Base-by-base conservation (phyloP, 2,329 filamentous ascomycete genomes). In the Fusarium foetens region DNA sequence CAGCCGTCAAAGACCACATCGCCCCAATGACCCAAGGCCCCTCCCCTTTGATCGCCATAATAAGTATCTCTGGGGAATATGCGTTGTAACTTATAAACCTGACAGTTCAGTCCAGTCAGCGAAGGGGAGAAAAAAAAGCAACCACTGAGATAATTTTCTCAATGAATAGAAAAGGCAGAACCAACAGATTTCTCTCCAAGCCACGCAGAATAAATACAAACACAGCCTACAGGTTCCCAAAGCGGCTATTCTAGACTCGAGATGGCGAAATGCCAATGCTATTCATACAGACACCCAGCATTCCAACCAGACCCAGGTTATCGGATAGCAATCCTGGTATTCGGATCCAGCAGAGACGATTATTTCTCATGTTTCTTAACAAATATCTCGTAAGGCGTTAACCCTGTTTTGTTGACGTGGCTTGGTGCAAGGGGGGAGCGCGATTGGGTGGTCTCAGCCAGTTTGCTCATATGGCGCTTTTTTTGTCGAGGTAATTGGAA, bases 1-100 rank as follows among this genome's bases (percentile, higher is more conserved):
- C 41, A 4, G 31, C 58, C 4, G 75, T 74, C 51, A 80, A 35
- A 17, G 69, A 43, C 79, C 79, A 80, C 68, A 80, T 80, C 59
- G 79, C 75, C 35, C 65, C 61, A 8, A 76, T 36, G 25, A 61
- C 63, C 73, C 62, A 74, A 9, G 66, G 67, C 21, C 73, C 73
- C 46, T 72, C 68, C 12, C 72, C 72, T 63, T 58, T 64, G 14
- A 71, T 65, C 27, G 58, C 55, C 75, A 75, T 76, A 6, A 21
- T 10, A 7, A 21, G 13, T 16, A 8, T 43, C 49, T 11, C 25
- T 10, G 6, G 9, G 4, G 10, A 8, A 29, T 25, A 27, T 14
- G 17, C 7, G 23, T 13, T 52, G 49, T 16, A 21, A 36, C 49
- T 52, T 51, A 11, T 27, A 27, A 51, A 38, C 33, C 49, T 36